Evolutionary conservation across 176 grass and related monocot species (phyloP).

Genomic region (Ampelocalamus luodianensis): DNA sequence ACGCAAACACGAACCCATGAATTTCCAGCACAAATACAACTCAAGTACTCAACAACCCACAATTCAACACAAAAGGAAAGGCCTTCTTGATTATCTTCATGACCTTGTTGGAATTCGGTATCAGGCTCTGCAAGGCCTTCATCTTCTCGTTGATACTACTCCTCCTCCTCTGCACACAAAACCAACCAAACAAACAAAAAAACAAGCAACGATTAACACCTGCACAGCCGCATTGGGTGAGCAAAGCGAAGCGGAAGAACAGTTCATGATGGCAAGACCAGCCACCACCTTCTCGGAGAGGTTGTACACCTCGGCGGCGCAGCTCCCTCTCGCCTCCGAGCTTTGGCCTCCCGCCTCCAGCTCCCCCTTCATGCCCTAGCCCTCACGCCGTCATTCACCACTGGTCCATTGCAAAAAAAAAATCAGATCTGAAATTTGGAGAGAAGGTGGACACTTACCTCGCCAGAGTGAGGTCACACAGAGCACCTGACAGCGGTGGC

Average conservation of each 20-base stretch:
- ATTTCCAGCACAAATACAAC: not conserved
- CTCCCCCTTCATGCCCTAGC: no score
- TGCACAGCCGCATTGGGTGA: not conserved
- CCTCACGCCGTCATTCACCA: no score
- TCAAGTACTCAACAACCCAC: not conserved
- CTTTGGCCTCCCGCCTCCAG: no score
- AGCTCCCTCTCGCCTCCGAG: no score
- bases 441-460: no score
- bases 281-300: no score
- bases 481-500: no score
- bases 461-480: no score
- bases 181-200: not conserved
- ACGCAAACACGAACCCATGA: not conserved
- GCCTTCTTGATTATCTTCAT: not conserved
- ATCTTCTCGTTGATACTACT: conserved; percentile 98
- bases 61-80: not conserved
- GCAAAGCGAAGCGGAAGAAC: not conserved
- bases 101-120: conserved; percentile 98
- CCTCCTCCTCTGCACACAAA: conserved; percentile 71
- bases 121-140: conserved; percentile 93
- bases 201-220: conserved; percentile 8
- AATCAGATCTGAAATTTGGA: no score
- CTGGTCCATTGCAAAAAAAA: no score
- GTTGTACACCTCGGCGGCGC: no score
- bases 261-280: not conserved